Conservation (phyloP, 2,329 filamentous ascomycete species). For the Hymenoscyphus salicellus region DNA sequence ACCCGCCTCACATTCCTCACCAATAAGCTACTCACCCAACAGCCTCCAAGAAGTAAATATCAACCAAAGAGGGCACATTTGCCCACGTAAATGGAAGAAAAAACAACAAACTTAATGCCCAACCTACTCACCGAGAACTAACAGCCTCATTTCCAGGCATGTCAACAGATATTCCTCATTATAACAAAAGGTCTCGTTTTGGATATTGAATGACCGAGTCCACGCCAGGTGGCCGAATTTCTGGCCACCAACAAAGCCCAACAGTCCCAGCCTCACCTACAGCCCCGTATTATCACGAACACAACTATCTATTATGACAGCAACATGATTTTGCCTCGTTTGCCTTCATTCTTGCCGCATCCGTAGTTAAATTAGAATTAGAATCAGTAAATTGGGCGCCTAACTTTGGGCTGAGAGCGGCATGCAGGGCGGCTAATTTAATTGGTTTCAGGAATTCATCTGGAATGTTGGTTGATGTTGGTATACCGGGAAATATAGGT, state of each 20-base stretch:
- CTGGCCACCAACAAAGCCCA: background rate
- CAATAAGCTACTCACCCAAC: background rate
- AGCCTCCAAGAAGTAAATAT: background rate
- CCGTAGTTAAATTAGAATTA: background rate
- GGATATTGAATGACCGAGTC: too few species aligned
- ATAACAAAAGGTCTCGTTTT: background rate
- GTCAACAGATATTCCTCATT: background rate
- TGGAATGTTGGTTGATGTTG: background rate
- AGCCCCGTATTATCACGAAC: background rate
- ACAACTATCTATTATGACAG: background rate
- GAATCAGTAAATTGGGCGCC: too few species aligned
- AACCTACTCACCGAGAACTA: background rate
- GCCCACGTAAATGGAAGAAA: background rate
- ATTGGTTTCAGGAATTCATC: background rate
- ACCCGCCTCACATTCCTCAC: background rate
- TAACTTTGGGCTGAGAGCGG: background rate
- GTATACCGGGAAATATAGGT: too few species aligned
- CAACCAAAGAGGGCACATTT: background rate
- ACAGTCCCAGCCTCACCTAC: background rate
- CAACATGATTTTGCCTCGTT: background rate
- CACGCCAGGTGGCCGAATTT: background rate
- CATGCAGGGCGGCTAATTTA: background rate
- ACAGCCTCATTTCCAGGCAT: background rate
- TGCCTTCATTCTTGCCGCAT: background rate
- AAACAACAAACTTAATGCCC: background rate